Base-by-base conservation (phyloP, 805 yeast genomes). In the Lachancea waltii region DNA sequence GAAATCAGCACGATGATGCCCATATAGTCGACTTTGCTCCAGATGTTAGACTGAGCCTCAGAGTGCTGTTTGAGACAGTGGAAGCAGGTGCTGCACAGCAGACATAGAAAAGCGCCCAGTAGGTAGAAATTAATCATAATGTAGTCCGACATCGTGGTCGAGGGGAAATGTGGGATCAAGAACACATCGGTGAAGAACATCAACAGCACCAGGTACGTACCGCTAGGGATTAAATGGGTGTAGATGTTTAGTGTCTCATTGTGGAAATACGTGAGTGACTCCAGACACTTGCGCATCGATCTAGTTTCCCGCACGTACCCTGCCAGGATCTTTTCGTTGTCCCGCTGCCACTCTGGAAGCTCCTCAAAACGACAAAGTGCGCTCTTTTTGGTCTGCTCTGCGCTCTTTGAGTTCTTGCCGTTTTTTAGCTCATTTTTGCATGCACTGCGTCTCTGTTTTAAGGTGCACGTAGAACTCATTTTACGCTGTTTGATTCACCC, bases 241-340 rank as follows among this genome's bases (percentile, higher is more conserved):
- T 79, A 81, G 17, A 83, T 78, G 53, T 83, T 82, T 14, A 80
- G 77, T 0, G 85, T 64, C 58, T 82, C 92, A 48, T 83, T 83
- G 59, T 82, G 86, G 30, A 78, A 46, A 46, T 73, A 75, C 6
- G 65, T 46, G 32, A 81, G 55, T 2, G 83, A 72, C 27, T 62
- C 47, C 13, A 77, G 40, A 41, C 82, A 75, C 33, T 56, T 60
- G 30, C 40, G 35, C 44, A 61, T 69, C 21, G 81, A 72, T 23
- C 56, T 47, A 1, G 84, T 74, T 38, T 73, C 77, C 23, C 65
- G 68, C 14, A 82, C 79, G 49, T 83, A 83, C 4, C 86, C 86
- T 0, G 76, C 63, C 28, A 64, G 54, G 32, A 83, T 82, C 52
- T 58, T 77, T 47, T 78, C 81, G 54, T 83, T 83, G 52, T 83